Conservation (phyloP, 768 basidiomycete genomes). For the Trametes coccinea region DNA sequence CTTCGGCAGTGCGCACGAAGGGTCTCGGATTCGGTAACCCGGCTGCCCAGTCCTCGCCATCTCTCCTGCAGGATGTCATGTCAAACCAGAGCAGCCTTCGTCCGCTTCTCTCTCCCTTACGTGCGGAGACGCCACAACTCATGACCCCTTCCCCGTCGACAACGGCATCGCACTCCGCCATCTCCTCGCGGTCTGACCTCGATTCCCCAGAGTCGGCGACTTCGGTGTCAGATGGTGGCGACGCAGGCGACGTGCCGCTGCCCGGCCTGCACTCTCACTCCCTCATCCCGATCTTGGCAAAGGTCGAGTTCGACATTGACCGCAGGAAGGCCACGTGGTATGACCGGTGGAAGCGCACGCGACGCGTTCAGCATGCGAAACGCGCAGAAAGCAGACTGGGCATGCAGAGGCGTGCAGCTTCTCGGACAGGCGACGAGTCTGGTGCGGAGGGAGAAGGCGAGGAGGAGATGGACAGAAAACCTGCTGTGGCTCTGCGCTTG, state of each 20-base stretch:
- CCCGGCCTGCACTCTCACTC: slow-evolving; percentile 65
- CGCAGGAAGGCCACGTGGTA: slow-evolving; percentile 79
- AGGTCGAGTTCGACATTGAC: slow-evolving; percentile 95
- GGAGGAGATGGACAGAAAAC: slow-evolving; percentile 33
- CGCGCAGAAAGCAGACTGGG: slow-evolving; percentile 46
- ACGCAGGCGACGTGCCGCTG: slow-evolving; percentile 56
- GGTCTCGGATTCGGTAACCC: slow-evolving; percentile 44
- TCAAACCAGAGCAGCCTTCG: slow-evolving; percentile 35
- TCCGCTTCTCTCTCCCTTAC: slow-evolving; percentile 48
- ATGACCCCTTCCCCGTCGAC: slow-evolving; percentile 47
- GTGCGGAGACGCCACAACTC: slow-evolving; percentile 38
- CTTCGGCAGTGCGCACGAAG: slow-evolving; percentile 39
- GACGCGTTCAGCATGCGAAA: slow-evolving; percentile 61
- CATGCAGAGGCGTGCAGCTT: slow-evolving; percentile 29
- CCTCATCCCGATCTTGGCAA: slow-evolving; percentile 83
- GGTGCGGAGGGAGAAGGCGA: slow-evolving; percentile 22
- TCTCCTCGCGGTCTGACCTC: slow-evolving; percentile 45
- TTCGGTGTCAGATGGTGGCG: slow-evolving; percentile 29
- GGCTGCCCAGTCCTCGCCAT: slow-evolving; percentile 28
- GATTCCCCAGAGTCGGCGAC: slow-evolving; percentile 55
- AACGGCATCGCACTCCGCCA: slow-evolving; percentile 30
- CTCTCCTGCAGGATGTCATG: slow-evolving; percentile 35
- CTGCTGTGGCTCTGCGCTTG: slow-evolving; percentile 52
- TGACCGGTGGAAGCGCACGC: slow-evolving; percentile 75
- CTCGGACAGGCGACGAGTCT: slow-evolving; percentile 20